A percentile compares a stretch with the other conserved stretches of the same genome.
Evolutionary conservation across 2,329 filamentous ascomycete species (phyloP).

Genomic region (Acarospora socialis): DNA sequence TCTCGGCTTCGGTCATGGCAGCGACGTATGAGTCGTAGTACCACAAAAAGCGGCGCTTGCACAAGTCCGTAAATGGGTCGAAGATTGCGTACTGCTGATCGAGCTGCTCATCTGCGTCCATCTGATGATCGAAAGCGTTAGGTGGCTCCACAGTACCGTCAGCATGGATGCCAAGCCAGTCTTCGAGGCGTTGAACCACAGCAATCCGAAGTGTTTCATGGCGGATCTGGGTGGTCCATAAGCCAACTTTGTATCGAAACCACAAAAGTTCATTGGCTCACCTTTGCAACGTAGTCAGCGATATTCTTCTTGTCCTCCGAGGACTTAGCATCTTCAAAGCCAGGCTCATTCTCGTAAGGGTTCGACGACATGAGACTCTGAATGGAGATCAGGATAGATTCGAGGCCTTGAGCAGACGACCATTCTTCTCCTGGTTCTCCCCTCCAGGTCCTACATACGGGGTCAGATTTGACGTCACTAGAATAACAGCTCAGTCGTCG

Average conservation of each 20-base stretch:
- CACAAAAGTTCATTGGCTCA: conserved; percentile 26
- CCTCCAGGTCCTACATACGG: conserved; percentile 62
- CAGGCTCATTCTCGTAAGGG: conserved; percentile 92
- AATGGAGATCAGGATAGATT: conserved; percentile 88
- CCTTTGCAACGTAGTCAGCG: conserved; percentile 65
- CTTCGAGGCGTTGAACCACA: conserved; percentile 73
- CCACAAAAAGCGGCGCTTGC: conserved; percentile 88
- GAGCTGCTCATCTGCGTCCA: conserved; percentile 24
- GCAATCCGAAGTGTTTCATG: conserved; percentile 82
- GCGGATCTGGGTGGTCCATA: conserved; percentile 48
- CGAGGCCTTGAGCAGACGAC: conserved; percentile 89
- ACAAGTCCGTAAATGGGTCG: conserved; percentile 78
- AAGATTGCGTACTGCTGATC: conserved; percentile 46
- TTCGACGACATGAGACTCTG: conserved; percentile 91
- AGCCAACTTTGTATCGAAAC: background rate
- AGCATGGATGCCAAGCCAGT: conserved; percentile 52
- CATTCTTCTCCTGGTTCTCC: conserved; percentile 85
- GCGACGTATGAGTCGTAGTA: conserved; percentile 80
- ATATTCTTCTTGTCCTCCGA: conserved; percentile 58
- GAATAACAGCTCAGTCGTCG: conserved; percentile 1
- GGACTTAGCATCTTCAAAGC: conserved; percentile 64
- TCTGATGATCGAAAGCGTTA: conserved; percentile 17
- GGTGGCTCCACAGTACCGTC: conserved; percentile 29
- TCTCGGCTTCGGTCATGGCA: conserved; percentile 49
- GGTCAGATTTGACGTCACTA: conserved; percentile 8